phyloP scores from a whole-genome alignment of 2,329 filamentous ascomycete genomes.

The Trichothecium roseum region DNA sequence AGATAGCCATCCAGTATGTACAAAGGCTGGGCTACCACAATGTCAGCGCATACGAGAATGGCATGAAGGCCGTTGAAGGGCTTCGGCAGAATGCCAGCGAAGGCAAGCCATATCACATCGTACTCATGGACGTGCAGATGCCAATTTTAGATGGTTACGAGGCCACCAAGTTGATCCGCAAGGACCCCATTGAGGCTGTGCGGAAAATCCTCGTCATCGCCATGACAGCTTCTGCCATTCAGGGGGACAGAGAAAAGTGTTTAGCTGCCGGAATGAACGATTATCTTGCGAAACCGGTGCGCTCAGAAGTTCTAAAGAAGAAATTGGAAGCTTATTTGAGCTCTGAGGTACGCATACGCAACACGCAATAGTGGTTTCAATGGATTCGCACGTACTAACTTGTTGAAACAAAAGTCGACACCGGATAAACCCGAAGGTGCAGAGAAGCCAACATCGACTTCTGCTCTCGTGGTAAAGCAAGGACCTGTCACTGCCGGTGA shows the following conservation, averaged over 20 bases:
- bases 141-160: slow-evolving; percentile 87
- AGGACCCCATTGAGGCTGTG: slow-evolving; percentile 65
- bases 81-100: slow-evolving; percentile 62
- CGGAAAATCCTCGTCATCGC: slow-evolving; percentile 85
- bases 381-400: no score
- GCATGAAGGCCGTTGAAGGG: slow-evolving; percentile 77
- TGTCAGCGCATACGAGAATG: slow-evolving; percentile 85
- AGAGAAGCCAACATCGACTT: no score
- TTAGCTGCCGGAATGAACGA: slow-evolving; percentile 97
- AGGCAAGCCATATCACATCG: slow-evolving; percentile 73
- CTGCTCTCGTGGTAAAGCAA: no score
- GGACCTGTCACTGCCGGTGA: no score
- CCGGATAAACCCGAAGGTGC: no score
- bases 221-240: slow-evolving; percentile 93
- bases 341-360: slow-evolving; percentile 24
- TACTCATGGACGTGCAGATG: slow-evolving; percentile 97
- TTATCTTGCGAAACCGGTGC: slow-evolving; percentile 91
- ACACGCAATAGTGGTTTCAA: no score
- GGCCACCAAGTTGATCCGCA: slow-evolving; percentile 73
- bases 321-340: slow-evolving; percentile 57
- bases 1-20: slow-evolving; percentile 86
- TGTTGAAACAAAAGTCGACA: no score
- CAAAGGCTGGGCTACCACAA: slow-evolving; percentile 70
- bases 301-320: slow-evolving; percentile 73
- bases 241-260: slow-evolving; percentile 90